Evolutionary conservation across 2,329 filamentous ascomycete genomes (phyloP).

Genomic region (Setomelanomma holmii): DNA sequence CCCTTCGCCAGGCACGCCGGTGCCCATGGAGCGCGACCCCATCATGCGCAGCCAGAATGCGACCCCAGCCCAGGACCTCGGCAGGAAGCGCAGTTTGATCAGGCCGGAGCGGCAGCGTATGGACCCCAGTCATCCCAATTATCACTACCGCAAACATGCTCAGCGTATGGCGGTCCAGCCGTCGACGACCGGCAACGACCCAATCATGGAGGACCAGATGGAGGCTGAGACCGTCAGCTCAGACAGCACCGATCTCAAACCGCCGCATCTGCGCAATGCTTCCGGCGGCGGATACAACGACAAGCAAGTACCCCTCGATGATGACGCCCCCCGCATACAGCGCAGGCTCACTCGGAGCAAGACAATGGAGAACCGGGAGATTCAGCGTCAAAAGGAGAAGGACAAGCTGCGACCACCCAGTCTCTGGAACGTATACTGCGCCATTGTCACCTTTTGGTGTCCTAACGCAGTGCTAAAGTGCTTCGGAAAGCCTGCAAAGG

Average conservation of each 20-base stretch:
- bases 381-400: conserved; percentile 63
- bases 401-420: conserved; percentile 78
- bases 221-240: conserved; percentile 64
- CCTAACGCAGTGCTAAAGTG: conserved; percentile 84
- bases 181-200: conserved; percentile 91
- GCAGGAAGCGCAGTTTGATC: conserved; percentile 86
- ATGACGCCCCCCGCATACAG: conserved; percentile 45
- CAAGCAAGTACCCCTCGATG: conserved; percentile 46
- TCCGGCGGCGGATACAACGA: conserved; percentile 50
- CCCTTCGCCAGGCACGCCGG: conserved; percentile 54
- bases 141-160: conserved; percentile 93
- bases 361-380: conserved; percentile 66
- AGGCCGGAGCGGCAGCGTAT: conserved; percentile 87
- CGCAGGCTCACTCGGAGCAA: conserved; percentile 72
- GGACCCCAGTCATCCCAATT: conserved; percentile 88
- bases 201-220: conserved; percentile 75
- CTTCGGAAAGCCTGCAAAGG: conserved; percentile 84
- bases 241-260: conserved; percentile 66
- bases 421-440: conserved; percentile 95
- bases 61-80: conserved; percentile 57
- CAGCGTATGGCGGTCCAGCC: conserved; percentile 90
- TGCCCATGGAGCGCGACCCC: conserved; percentile 59
- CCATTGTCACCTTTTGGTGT: conserved; percentile 91
- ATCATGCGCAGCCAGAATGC: conserved; percentile 53
- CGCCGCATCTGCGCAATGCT: conserved; percentile 45